Conservation (phyloP, 2,329 filamentous ascomycete species). For the Aspergillus pseudotamarii region DNA sequence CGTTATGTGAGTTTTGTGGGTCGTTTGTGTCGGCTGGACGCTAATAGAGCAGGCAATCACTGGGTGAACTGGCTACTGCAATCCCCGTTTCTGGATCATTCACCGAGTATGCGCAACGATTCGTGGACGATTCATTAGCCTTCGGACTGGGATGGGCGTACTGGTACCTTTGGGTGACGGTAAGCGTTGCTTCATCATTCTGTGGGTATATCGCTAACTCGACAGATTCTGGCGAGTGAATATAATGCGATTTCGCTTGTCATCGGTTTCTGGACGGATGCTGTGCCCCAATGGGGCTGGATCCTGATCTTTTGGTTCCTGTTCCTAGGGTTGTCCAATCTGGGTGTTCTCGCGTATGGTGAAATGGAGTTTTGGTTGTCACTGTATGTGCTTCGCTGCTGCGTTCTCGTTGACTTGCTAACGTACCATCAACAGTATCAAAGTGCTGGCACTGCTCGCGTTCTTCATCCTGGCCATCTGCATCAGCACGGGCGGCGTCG, state of each 20-base stretch:
- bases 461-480: conserved; percentile 39
- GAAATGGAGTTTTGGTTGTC: conserved; percentile 55
- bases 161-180: conserved; percentile 54
- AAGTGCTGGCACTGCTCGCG: conserved; percentile 33
- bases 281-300: conserved; percentile 50
- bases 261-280: conserved; percentile 49
- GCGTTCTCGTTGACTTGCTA: not conserved
- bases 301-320: conserved; percentile 51
- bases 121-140: conserved; percentile 71
- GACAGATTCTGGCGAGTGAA: conserved; percentile 44
- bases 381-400: conserved; percentile 24
- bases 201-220: not conserved
- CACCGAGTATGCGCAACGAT: conserved; percentile 69
- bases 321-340: conserved; percentile 45
- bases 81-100: conserved; percentile 73
- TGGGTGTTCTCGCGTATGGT: conserved; percentile 53
- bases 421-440: conserved; percentile 28
- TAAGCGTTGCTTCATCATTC: conserved; percentile 13
- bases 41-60: conserved; percentile 64
- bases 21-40: conserved; percentile 38
- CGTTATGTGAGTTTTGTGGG: conserved; percentile 34
- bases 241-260: conserved; percentile 52
- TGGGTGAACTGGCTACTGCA: conserved; percentile 74
- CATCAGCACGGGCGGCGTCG: conserved; percentile 38
- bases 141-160: conserved; percentile 74